These are phyloP conservation scores for Acanthamoeba royreba DNA, from an alignment of 208 protist species.

Conservation along the genomic window DNA sequence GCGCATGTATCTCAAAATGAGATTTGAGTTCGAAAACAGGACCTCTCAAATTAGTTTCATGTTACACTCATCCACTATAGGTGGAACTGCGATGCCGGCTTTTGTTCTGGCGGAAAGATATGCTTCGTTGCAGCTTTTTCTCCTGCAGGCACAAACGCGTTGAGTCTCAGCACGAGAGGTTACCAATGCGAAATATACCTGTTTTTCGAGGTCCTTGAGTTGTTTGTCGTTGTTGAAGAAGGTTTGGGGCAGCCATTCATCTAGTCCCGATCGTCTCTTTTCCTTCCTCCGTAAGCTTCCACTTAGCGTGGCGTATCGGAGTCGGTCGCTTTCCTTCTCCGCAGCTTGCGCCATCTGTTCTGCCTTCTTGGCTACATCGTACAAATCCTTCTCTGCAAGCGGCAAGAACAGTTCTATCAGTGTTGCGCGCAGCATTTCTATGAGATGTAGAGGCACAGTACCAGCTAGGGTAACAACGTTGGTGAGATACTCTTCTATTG, in stretches of 20 bases:
- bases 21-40: background rate
- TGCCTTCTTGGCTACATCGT: background rate
- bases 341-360: background rate
- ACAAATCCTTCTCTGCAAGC: conserved; percentile 39
- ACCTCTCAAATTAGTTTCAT: background rate
- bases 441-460: too few relatives aligned
- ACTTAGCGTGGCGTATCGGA: background rate
- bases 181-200: too few relatives aligned
- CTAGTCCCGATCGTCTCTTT: background rate
- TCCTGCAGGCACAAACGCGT: too few relatives aligned
- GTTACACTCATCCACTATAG: background rate
- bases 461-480: background rate
- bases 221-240: background rate
- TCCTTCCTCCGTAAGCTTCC: background rate
- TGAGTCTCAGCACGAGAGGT: too few relatives aligned
- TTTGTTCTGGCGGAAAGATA: conserved; percentile 5
- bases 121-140: conserved; percentile 30
- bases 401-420: too few relatives aligned
- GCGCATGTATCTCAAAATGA: too few relatives aligned
- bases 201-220: conserved; percentile 27
- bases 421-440: too few relatives aligned
- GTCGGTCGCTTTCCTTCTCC: background rate
- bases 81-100: background rate
- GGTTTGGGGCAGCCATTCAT: background rate
- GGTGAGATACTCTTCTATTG: conserved; percentile 12